Evolutionary conservation across 192 early-diverging fungal species (phyloP), one percentile per base, ranked within the genome.

Genomic region (Rhizoclosmatium globosum): DNA sequence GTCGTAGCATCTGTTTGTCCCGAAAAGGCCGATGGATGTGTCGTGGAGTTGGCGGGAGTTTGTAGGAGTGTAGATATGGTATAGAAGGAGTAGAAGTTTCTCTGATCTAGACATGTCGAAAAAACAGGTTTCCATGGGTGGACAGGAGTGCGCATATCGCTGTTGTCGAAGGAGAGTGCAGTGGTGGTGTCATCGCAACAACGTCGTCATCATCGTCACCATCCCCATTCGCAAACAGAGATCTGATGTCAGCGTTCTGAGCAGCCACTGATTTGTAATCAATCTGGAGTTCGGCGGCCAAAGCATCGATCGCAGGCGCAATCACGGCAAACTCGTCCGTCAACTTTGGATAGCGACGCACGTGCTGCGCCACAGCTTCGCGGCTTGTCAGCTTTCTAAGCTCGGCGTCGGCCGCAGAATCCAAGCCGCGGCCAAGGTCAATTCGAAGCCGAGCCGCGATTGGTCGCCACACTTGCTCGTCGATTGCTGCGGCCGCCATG

Each of bases 1-100:
- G 19, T 59, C 59, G 59, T 74, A 74, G 61, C 72, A 74, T 17
- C 23, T n/a, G 38, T 74, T 74, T 21, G 61, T 47, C 45, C 72
- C 72, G 17, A 74, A 74, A 41, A 74, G 19, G 19, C 69, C 69
- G 39, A 56, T 71, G 4, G 44, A 71, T 48, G 17, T 11, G n/a
- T 48, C n/a, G 2, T 7, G 58, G 7, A 74, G 23, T 45, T 64
- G 38, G 15, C 39, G 3, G 4, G 69, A 50, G 19, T 15, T 4
- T 19, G 42, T 74, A 13, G 19, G 58, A 3, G 72, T 62, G 17
- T 15, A 43, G 4, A 74, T 19, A 59, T 62, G 59, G 42, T 48
- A 74, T 4, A 74, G 46, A 21, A 74, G 7, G 23, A 62, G 4
- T 2, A 74, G 43, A 7, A 21, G 59, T 43, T 45, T 74, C 39